Evolutionary conservation across 805 yeast genomes (phyloP).

Genomic region (Metschnikowia reukaufii): DNA sequence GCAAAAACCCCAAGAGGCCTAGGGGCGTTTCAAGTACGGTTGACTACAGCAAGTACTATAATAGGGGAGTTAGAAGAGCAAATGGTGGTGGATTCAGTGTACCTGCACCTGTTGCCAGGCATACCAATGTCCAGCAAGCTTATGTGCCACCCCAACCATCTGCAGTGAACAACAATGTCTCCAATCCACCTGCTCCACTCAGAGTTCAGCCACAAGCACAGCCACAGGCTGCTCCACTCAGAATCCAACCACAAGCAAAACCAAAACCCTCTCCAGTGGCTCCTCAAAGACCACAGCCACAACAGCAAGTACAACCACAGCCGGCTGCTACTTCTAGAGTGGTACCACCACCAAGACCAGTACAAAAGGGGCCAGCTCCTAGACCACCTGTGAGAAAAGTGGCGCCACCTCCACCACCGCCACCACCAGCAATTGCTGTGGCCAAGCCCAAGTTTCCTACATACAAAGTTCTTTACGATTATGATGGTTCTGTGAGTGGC

Average conservation of each 20-base stretch:
- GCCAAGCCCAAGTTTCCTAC: slow-evolving; percentile 70
- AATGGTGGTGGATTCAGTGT: slow-evolving; percentile 13
- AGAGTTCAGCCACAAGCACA: not conserved
- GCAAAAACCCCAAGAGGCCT: slow-evolving; percentile 75
- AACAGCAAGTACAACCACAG: slow-evolving; percentile 1
- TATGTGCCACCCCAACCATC: slow-evolving; percentile 18
- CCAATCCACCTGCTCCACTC: not conserved
- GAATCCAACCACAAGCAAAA: slow-evolving; percentile 16
- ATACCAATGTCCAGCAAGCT: slow-evolving; percentile 18
- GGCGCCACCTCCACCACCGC: slow-evolving; percentile 45
- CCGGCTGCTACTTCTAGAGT: slow-evolving; percentile 23
- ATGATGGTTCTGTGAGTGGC: slow-evolving; percentile 81
- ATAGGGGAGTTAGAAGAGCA: slow-evolving; percentile 26
- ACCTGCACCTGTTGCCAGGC: slow-evolving; percentile 21
- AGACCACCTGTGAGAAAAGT: slow-evolving; percentile 58
- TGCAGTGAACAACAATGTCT: not conserved
- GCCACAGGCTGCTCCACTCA: slow-evolving; percentile 6
- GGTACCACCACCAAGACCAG: slow-evolving; percentile 21
- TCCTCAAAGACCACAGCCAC: slow-evolving; percentile 22
- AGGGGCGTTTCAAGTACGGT: slow-evolving; percentile 46
- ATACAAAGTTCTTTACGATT: slow-evolving; percentile 83
- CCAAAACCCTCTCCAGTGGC: slow-evolving; percentile 24
- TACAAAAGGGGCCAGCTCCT: slow-evolving; percentile 45
- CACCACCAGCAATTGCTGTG: slow-evolving; percentile 62
- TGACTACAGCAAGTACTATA: slow-evolving; percentile 44